Evolutionary conservation across 1,284 basidiomycete species (phyloP).

Genomic region (Laetiporus sulphureus): DNA sequence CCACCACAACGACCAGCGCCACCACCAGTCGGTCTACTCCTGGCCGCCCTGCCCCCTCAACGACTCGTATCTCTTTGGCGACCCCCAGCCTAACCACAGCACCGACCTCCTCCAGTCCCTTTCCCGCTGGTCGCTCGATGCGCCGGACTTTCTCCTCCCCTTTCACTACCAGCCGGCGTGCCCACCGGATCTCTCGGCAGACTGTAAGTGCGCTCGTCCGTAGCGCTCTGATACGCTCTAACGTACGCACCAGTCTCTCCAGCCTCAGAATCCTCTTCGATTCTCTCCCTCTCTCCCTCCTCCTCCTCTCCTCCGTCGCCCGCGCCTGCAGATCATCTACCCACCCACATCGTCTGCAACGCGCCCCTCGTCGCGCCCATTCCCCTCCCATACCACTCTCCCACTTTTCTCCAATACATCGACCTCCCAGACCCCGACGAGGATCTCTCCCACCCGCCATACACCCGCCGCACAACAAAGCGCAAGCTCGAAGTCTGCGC

Average conservation of each 20-base stretch:
- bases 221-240: conserved; percentile 1
- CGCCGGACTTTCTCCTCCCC: conserved; percentile 19
- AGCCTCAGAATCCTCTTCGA: conserved; percentile 33
- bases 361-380: conserved; percentile 59
- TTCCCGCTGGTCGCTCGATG: conserved; percentile 13
- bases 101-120: conserved; percentile 10
- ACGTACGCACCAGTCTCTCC: conserved; percentile 27
- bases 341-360: conserved; percentile 48
- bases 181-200: neutral
- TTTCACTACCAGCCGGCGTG: conserved; percentile 13
- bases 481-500: conserved; percentile 42
- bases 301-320: conserved; percentile 20
- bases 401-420: conserved; percentile 52
- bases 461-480: conserved; percentile 45
- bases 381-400: conserved; percentile 62
- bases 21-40: neutral
- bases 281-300: conserved; percentile 19
- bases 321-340: conserved; percentile 21
- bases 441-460: conserved; percentile 62
- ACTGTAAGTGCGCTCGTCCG: no score
- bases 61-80: conserved; percentile 17
- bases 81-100: conserved; percentile 11
- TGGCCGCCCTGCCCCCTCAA: conserved; percentile 9
- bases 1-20: neutral
- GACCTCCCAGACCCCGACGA: conserved; percentile 63